Evolutionary conservation across 225 moss, liverwort and hornwort species (phyloP).

Genomic region (Anthoceros angustus): DNA sequence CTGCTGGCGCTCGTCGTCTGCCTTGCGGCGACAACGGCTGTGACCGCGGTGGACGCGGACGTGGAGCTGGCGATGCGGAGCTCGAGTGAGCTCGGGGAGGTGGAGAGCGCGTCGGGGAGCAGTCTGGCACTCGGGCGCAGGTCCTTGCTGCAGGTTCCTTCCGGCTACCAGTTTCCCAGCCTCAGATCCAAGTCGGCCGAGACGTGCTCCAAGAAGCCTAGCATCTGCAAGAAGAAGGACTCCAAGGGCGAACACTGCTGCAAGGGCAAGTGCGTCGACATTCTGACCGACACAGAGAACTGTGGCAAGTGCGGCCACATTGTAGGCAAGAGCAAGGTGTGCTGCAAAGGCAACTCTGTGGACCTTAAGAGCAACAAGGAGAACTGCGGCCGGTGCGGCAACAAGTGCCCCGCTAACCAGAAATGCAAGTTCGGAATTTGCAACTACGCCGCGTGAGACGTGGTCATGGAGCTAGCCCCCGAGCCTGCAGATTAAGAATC

Average conservation of each 20-base stretch:
- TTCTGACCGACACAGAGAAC: not conserved
- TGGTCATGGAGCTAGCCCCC: not conserved
- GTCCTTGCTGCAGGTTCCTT: not conserved
- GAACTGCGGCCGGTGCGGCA: conserved; percentile 1
- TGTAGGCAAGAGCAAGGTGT: not conserved
- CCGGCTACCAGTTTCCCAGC: not conserved
- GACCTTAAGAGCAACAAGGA: not conserved
- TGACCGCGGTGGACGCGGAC: no score
- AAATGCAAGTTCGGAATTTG: not conserved
- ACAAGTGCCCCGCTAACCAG: not conserved
- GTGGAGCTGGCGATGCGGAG: not conserved
- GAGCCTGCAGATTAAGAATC: not conserved
- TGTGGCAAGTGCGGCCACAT: not conserved
- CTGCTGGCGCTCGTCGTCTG: no score
- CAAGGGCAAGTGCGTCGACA: not conserved
- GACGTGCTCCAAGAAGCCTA: not conserved
- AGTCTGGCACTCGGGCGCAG: not conserved
- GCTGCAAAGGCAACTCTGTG: not conserved
- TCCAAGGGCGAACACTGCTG: not conserved
- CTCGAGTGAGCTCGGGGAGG: not conserved
- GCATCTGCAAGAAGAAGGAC: not conserved
- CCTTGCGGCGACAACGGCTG: no score
- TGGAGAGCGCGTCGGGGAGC: not conserved
- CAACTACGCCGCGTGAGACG: not conserved
- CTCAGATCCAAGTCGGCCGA: not conserved